Base-by-base conservation (phyloP, 2,329 filamentous ascomycete species). In the Triangularia verruculosa region DNA sequence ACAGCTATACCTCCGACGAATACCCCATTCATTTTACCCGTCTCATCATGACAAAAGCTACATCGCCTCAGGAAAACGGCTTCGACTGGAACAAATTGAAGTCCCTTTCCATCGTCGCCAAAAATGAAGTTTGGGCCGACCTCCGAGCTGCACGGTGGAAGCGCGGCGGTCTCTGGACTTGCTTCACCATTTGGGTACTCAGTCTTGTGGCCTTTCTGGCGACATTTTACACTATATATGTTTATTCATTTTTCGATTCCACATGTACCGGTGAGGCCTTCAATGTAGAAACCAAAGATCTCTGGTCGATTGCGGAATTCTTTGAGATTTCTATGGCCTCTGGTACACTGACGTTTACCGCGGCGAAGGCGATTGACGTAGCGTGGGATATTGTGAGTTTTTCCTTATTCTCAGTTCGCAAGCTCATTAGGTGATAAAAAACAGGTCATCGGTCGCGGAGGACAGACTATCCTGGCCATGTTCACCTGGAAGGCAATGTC, bases 401-500 rank as follows among this genome's bases (percentile, higher is more conserved):
- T n/a, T 55, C 28, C n/a, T 6, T 55, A n/a, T 13, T 6, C 28
- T 25, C 20, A 55, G 5, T 12, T 13, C 9, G 4, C 5, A 25
- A 20, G 15, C 13, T n/a, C 12, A 5, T 8, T 39, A 15, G 32
- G 32, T 47, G 39, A 47, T 5, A 47, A 13, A 6, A 2, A n/a
- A 15, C 17, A 75, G 74, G 61, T 70, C 1, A 61, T 75, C 15
- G 72, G 73, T 1, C 70, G 73, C 3, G 59, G 64, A 12, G 72
- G 71, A 0, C 73, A 76, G 57, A 59, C 66, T 2, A 39, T 72
- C 1, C 59, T 75, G 25, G 71, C 69, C 0, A 70, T 65, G 24
- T 39, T 70, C 15, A 72, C 72, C 1, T 76, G 73, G 74, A 66
- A 43, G 3, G 63, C 61, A 4, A 74, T 74, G 55, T 65, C 72